A percentile compares a stretch with the other conserved stretches of the same genome.
Conservation (phyloP, 179 eudicot genomes). For the Vitellaria paradoxa region DNA sequence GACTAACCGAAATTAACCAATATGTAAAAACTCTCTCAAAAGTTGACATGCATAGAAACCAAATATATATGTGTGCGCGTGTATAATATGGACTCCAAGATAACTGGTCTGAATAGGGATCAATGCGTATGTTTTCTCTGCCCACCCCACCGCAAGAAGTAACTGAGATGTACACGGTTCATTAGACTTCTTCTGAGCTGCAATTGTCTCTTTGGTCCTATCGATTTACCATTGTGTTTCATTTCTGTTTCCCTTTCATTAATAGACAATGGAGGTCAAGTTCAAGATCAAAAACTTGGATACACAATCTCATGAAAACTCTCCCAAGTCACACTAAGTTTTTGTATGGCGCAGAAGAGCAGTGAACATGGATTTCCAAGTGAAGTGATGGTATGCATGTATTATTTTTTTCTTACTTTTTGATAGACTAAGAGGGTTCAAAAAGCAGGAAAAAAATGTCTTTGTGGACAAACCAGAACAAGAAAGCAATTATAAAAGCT, state of each 20-base stretch:
- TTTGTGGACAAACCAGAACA: neutral
- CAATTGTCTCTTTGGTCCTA: neutral
- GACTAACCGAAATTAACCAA: neutral
- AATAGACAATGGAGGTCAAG: too few relatives aligned
- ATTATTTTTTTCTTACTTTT: neutral
- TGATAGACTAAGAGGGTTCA: neutral
- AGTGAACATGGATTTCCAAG: neutral
- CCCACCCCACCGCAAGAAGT: too few relatives aligned
- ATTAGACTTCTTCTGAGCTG: neutral
- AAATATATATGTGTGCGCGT: too few relatives aligned
- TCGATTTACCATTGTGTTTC: too few relatives aligned
- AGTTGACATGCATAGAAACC: neutral
- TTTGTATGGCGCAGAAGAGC: too few relatives aligned
- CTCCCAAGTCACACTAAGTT: too few relatives aligned
- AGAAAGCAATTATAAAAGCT: neutral
- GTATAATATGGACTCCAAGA: too few relatives aligned
- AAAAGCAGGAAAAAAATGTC: neutral
- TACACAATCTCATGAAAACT: too few relatives aligned
- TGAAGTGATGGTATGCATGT: neutral
- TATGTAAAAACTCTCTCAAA: neutral
- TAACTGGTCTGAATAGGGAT: too few relatives aligned
- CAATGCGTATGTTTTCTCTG: too few relatives aligned
- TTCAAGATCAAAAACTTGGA: too few relatives aligned
- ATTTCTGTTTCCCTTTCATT: too few relatives aligned
- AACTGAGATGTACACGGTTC: neutral